These are phyloP conservation scores for Pichia sorboxylosa DNA, from an alignment of 1,139 yeast genomes.

Conservation along the genomic window DNA sequence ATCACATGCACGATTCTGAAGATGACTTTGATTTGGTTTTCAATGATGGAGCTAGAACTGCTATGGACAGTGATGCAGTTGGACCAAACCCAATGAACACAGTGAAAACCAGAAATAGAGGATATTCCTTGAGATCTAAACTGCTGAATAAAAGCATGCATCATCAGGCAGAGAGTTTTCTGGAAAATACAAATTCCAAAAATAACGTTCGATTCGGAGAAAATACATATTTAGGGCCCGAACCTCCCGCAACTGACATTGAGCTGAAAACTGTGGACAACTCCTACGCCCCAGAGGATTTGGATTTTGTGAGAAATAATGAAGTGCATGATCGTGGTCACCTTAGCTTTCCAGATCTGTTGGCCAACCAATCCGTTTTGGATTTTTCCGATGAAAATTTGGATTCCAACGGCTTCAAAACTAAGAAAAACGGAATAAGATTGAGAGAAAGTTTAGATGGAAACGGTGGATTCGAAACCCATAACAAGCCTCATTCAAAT, in stretches of 20 bases:
- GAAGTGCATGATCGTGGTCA: slow-evolving; percentile 12
- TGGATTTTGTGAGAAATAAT: slow-evolving; percentile 14
- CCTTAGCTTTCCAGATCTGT: not conserved
- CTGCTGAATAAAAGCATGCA: slow-evolving; percentile 40
- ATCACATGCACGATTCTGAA: no score
- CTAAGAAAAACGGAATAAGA: not conserved
- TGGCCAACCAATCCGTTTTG: slow-evolving; percentile 16
- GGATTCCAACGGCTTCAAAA: not conserved
- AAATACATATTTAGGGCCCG: slow-evolving; percentile 1
- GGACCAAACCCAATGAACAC: no score
- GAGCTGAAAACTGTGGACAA: slow-evolving; percentile 23
- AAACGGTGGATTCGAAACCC: not conserved
- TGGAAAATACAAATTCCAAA: slow-evolving; percentile 1
- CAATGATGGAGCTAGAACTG: no score
- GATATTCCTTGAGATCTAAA: slow-evolving; percentile 65
- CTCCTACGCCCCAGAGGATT: slow-evolving; percentile 17
- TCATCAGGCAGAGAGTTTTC: slow-evolving; percentile 14
- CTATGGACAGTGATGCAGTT: no score
- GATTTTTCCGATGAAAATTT: slow-evolving; percentile 14
- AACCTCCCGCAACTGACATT: slow-evolving; percentile 18
- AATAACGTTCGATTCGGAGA: no score
- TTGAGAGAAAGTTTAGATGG: not conserved
- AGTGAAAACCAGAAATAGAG: slow-evolving; percentile 43
- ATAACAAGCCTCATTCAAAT: no score
- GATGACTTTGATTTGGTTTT: no score